Evolutionary conservation across 1,284 basidiomycete genomes (phyloP).

Genomic region (Ceratobasidium sp.): DNA sequence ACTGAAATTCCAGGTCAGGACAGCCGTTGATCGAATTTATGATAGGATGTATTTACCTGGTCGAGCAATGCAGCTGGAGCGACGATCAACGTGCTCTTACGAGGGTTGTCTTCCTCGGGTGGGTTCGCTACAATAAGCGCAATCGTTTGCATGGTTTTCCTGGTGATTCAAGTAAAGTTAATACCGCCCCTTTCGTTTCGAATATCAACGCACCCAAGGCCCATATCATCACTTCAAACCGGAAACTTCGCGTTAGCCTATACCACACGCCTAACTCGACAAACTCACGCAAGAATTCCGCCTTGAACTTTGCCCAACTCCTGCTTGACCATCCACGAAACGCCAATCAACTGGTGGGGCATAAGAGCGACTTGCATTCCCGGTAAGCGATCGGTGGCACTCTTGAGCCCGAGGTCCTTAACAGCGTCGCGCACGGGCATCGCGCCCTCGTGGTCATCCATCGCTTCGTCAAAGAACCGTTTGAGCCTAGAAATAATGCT

Average conservation of each 20-base stretch:
- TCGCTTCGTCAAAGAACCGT: slow-evolving; percentile 41
- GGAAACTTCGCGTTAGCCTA: neutral
- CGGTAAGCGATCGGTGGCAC: slow-evolving; percentile 50
- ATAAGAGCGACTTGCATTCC: slow-evolving; percentile 54
- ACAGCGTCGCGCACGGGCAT: slow-evolving; percentile 50
- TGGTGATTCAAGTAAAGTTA: slow-evolving; percentile 1
- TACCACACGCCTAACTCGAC: neutral
- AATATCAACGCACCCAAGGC: slow-evolving; percentile 50
- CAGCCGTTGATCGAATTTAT: too few relatives aligned
- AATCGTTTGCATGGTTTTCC: slow-evolving; percentile 56
- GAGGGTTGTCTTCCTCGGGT: slow-evolving; percentile 59
- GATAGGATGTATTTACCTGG: too few relatives aligned
- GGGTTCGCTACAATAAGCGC: slow-evolving; percentile 53
- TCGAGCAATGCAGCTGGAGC: slow-evolving; percentile 78
- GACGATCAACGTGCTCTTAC: slow-evolving; percentile 72
- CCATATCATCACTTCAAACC: slow-evolving; percentile 53
- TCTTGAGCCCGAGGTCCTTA: slow-evolving; percentile 19
- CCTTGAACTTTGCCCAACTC: slow-evolving; percentile 59
- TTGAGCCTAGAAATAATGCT: slow-evolving; percentile 6
- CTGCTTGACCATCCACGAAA: slow-evolving; percentile 69
- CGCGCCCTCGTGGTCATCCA: slow-evolving; percentile 51
- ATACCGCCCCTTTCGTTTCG: slow-evolving; percentile 7
- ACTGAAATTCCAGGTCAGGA: slow-evolving; percentile 62
- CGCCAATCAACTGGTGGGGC: slow-evolving; percentile 60
- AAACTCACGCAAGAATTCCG: slow-evolving; percentile 58